Percentiles rank a stretch among this genome's conserved stretches.
Evolutionary conservation across 768 basidiomycete genomes (phyloP).

Genomic region (Rhizopogon vinicolor): DNA sequence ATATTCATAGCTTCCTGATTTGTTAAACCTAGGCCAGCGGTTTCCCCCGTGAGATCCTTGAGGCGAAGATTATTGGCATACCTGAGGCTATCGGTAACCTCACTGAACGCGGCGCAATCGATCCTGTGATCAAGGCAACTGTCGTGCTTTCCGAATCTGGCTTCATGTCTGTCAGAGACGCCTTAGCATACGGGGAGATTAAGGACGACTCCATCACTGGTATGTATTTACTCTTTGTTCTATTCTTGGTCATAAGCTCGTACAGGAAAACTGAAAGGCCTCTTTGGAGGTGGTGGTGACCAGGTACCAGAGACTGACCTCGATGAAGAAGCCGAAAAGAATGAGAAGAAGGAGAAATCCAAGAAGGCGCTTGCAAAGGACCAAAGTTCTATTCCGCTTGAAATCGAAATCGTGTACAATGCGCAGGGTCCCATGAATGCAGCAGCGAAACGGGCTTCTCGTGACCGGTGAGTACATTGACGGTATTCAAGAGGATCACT

Average conservation of each 20-base stretch:
- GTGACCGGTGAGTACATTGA: slow-evolving; percentile 53
- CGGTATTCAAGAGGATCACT: not conserved
- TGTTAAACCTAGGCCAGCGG: slow-evolving; percentile 36
- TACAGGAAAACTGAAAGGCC: slow-evolving; percentile 78
- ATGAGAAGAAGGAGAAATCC: slow-evolving; percentile 33
- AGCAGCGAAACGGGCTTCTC: slow-evolving; percentile 69
- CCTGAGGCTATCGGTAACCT: slow-evolving; percentile 76
- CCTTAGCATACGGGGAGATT: slow-evolving; percentile 73
- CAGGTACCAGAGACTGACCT: slow-evolving; percentile 27
- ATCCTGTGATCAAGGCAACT: slow-evolving; percentile 85
- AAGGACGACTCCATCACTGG: slow-evolving; percentile 78
- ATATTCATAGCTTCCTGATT: slow-evolving; percentile 1
- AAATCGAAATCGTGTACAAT: slow-evolving; percentile 57
- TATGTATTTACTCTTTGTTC: slow-evolving; percentile 22
- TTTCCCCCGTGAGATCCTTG: slow-evolving; percentile 69
- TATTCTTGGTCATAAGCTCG: slow-evolving; percentile 9
- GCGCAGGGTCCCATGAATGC: slow-evolving; percentile 70
- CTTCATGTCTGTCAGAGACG: slow-evolving; percentile 76
- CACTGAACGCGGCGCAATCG: slow-evolving; percentile 73
- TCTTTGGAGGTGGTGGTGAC: slow-evolving; percentile 65
- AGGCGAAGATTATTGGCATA: slow-evolving; percentile 70
- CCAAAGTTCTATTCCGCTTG: slow-evolving; percentile 60
- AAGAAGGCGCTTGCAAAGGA: slow-evolving; percentile 35
- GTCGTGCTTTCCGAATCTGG: slow-evolving; percentile 83
- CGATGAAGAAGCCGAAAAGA: slow-evolving; percentile 23